A percentile compares a stretch with the other conserved stretches of the same genome.
Conservation (phyloP, 2,329 filamentous ascomycete genomes). For the Xylariales sp. region DNA sequence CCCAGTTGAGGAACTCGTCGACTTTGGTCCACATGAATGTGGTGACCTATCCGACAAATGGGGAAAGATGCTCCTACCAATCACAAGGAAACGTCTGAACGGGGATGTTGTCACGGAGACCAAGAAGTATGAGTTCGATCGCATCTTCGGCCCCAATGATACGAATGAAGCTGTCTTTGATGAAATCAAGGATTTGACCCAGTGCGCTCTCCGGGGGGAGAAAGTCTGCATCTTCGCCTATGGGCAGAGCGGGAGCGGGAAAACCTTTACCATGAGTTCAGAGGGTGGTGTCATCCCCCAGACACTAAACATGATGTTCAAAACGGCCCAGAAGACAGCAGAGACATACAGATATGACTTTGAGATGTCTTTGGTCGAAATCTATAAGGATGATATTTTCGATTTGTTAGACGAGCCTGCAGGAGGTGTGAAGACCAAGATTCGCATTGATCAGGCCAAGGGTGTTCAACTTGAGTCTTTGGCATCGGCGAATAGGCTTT, state of each 20-base stretch:
- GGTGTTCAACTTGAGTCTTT: background rate
- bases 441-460: too few relatives aligned
- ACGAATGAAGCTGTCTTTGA: slow-evolving; percentile 1
- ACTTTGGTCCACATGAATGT: background rate
- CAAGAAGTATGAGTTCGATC: background rate
- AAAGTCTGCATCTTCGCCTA: slow-evolving; percentile 2
- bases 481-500: background rate
- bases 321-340: background rate
- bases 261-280: too few relatives aligned
- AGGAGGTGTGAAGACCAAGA: too few relatives aligned
- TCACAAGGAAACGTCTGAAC: background rate
- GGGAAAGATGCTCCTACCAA: background rate
- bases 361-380: background rate
- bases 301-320: background rate
- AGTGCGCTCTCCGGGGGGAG: background rate
- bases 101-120: background rate
- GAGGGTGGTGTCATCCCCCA: background rate
- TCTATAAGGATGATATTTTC: background rate
- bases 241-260: background rate
- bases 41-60: background rate
- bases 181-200: background rate
- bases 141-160: slow-evolving; percentile 1
- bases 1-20: background rate
- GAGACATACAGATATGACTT: background rate
- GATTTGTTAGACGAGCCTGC: background rate